Base-by-base conservation (phyloP, 179 eudicot genomes). In the Silene noctiflora region DNA sequence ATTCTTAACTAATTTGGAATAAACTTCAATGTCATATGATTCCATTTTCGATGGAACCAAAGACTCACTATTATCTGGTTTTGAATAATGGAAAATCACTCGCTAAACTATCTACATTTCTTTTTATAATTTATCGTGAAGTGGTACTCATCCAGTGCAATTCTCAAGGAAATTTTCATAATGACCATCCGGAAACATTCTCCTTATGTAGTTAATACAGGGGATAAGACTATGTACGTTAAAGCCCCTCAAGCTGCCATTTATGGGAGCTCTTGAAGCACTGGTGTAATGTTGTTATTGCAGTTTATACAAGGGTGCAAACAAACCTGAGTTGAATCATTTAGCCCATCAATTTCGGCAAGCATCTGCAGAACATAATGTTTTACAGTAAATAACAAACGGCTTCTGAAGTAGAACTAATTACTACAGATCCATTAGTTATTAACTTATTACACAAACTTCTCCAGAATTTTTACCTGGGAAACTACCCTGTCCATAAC, bases 401-500 rank as follows among this genome's bases (percentile, higher is more conserved):
- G 59, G 70, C 13, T 16, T 20, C 7, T 17, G 24, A 71, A 65
- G 74, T n/a, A 25, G 33, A 65, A 35, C 17, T 29, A 42, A 35
- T 25, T 33, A 42, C 5, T 53, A 75, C 44, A 51, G 21, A 25
- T 27, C 4, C 59, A 33, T 16, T 46, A 66, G 29, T 22, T 56
- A 27, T 27, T 27, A 27, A 27, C 29, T 27, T 27, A 76, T 55
- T 25, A 19, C 63, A 56, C 46, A 44, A 78, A 71, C 46, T 75
- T 39, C 53, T 56, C 33, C 35, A 61, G 48, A 63, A 71, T 74
- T 46, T 70, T 87, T 80, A 91, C 99, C 95, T 95, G 99, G 75
- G 99, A 93, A 79, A 95, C 99, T 11, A 95, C 97, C 67, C 99
- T 88, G 82, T 95, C 99, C 99, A 93, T 95, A 71, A 95, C 99